These are phyloP conservation scores for Pinus albicaulis DNA, from an alignment of 75 land plant species.

Conservation along the genomic window DNA sequence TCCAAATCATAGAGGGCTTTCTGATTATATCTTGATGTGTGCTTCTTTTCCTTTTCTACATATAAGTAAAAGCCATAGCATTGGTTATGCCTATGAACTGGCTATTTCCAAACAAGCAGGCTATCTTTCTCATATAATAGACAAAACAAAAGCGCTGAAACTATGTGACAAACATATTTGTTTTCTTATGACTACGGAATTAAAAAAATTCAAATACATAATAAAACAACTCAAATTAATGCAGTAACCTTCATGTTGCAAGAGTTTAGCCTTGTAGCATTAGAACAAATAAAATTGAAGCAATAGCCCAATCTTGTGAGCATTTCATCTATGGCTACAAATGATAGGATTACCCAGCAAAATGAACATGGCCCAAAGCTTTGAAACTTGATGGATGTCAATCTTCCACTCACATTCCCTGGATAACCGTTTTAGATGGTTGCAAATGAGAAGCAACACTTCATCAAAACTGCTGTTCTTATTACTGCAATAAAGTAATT, in stretches of 20 bases:
- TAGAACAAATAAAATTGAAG: background rate
- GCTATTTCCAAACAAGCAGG: background rate
- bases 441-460: background rate
- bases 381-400: background rate
- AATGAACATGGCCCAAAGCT: background rate
- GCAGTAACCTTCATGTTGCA: background rate
- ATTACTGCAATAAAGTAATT: background rate
- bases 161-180: background rate
- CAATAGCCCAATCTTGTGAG: background rate
- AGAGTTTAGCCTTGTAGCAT: no score
- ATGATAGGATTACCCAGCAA: background rate
- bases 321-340: background rate
- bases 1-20: no score
- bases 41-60: no score
- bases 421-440: background rate
- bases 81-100: background rate
- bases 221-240: constrained; percentile 1
- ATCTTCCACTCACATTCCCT: background rate
- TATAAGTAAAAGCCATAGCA: background rate
- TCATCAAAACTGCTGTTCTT: background rate
- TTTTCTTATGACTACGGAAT: background rate
- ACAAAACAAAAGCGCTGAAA: background rate
- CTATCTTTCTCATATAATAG: background rate
- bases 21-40: no score
- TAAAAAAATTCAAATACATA: background rate